Conservation (phyloP, 768 basidiomycete species). For the Dacryopinax spathularia region DNA sequence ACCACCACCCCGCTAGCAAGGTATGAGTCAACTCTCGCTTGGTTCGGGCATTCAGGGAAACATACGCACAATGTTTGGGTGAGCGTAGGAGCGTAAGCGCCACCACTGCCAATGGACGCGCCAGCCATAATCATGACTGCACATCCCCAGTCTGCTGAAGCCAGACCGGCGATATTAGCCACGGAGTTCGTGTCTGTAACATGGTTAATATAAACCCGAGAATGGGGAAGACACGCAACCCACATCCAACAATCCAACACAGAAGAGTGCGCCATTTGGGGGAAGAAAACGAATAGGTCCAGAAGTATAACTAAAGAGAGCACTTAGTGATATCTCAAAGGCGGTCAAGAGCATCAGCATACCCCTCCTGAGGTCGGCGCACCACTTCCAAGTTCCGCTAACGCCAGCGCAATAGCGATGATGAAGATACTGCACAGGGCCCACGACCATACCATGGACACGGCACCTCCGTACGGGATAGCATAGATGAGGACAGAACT, state of each 20-base stretch:
- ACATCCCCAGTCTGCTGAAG: constrained; percentile 49
- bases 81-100: constrained; percentile 13
- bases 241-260: constrained; percentile 58
- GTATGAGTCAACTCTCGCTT: too few species aligned
- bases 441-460: constrained; percentile 70
- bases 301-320: constrained; percentile 56
- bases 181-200: constrained; percentile 23
- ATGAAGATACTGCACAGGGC: constrained; percentile 49
- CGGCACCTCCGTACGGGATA: constrained; percentile 53
- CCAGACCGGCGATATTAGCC: constrained; percentile 37
- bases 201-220: too few species aligned
- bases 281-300: constrained; percentile 45
- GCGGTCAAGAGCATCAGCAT: too few species aligned
- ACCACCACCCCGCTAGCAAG: constrained; percentile 47
- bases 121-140: constrained; percentile 51
- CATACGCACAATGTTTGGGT: constrained; percentile 13
- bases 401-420: constrained; percentile 45
- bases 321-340: too few species aligned
- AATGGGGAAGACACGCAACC: constrained; percentile 14
- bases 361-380: constrained; percentile 63
- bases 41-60: too few species aligned
- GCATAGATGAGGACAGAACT: constrained; percentile 36
- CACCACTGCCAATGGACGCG: constrained; percentile 37
- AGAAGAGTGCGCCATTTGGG: constrained; percentile 44
- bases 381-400: constrained; percentile 57